A percentile compares a stretch with the other conserved stretches of the same genome.
phyloP scores from a whole-genome alignment of 2,329 filamentous ascomycete species.

The Acarospora socialis region DNA sequence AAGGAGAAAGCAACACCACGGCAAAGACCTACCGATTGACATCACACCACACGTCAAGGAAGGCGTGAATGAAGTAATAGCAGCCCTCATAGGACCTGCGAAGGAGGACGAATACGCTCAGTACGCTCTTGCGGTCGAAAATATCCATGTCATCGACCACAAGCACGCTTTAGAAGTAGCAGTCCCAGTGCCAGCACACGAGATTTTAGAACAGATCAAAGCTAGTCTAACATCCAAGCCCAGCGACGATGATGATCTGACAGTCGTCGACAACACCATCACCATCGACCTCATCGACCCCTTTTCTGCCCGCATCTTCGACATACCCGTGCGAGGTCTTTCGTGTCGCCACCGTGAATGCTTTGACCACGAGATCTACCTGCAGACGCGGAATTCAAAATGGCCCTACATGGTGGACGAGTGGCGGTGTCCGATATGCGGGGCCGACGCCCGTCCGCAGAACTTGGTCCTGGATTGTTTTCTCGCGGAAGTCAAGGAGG shows the following conservation, averaged over 20 bases:
- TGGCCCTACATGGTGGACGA: slow-evolving; percentile 31
- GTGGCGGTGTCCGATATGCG: slow-evolving; percentile 82
- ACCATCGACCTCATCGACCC: slow-evolving; percentile 53
- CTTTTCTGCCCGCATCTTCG: slow-evolving; percentile 50
- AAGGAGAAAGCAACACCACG: slow-evolving; percentile 56
- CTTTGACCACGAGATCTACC: slow-evolving; percentile 76
- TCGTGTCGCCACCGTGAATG: slow-evolving; percentile 69
- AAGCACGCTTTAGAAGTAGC: slow-evolving; percentile 36
- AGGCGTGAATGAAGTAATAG: slow-evolving; percentile 48
- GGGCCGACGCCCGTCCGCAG: slow-evolving; percentile 58
- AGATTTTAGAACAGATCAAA: slow-evolving; percentile 39
- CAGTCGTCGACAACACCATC: slow-evolving; percentile 43
- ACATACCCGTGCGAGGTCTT: slow-evolving; percentile 55
- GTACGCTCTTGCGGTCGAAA: slow-evolving; percentile 58
- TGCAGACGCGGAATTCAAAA: slow-evolving; percentile 44
- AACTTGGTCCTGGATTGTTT: slow-evolving; percentile 62
- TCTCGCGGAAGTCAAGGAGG: slow-evolving; percentile 45
- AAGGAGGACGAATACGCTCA: slow-evolving; percentile 21
- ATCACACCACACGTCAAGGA: slow-evolving; percentile 45
- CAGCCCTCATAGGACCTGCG: slow-evolving; percentile 33
- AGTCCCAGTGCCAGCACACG: no score
- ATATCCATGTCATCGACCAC: slow-evolving; percentile 41
- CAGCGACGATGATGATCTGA: slow-evolving; percentile 48
- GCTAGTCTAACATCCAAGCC: slow-evolving; percentile 28
- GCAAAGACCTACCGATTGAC: slow-evolving; percentile 62